A percentile compares a stretch with the other conserved stretches of the same genome.
Evolutionary conservation across 2,329 filamentous ascomycete species (phyloP).

Genomic region (Cladosporium sp.): DNA sequence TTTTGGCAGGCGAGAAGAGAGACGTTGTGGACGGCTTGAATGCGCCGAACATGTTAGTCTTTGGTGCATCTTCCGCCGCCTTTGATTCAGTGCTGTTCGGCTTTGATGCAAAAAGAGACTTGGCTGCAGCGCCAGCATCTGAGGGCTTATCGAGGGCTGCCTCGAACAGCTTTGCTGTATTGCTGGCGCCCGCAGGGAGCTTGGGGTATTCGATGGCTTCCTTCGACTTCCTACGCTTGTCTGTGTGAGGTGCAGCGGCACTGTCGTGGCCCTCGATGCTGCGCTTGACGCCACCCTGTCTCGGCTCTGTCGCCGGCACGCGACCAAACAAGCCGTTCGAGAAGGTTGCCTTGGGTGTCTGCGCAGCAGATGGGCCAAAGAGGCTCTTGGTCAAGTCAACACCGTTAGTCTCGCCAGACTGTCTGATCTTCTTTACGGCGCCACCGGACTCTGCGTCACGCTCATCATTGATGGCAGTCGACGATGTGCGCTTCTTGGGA

Average conservation of each 20-base stretch:
- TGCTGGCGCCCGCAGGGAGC: constrained; percentile 27
- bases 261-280: constrained; percentile 19
- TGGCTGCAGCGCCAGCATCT: constrained; percentile 13
- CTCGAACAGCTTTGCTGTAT: constrained; percentile 29
- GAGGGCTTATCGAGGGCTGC: constrained; percentile 26
- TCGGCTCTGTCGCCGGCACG: constrained; percentile 26
- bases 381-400: constrained; percentile 15
- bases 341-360: constrained; percentile 19
- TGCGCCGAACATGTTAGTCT: constrained; percentile 12
- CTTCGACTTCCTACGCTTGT: constrained; percentile 29
- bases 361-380: constrained; percentile 8
- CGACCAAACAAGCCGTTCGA: constrained; percentile 18
- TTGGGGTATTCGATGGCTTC: constrained; percentile 27
- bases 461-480: neutral
- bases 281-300: constrained; percentile 19
- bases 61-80: constrained; percentile 3
- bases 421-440: neutral
- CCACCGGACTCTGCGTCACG: neutral
- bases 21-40: constrained; percentile 12
- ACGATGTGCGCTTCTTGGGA: neutral
- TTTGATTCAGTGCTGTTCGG: neutral
- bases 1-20: constrained; percentile 12
- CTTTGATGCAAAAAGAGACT: constrained; percentile 16
- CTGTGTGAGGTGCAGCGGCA: constrained; percentile 21
- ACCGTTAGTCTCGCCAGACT: neutral